Percentiles rank a stretch among this genome's conserved stretches.
phyloP scores from a whole-genome alignment of 495 filamentous ascomycete species.

The Pyrenula aspistea region DNA sequence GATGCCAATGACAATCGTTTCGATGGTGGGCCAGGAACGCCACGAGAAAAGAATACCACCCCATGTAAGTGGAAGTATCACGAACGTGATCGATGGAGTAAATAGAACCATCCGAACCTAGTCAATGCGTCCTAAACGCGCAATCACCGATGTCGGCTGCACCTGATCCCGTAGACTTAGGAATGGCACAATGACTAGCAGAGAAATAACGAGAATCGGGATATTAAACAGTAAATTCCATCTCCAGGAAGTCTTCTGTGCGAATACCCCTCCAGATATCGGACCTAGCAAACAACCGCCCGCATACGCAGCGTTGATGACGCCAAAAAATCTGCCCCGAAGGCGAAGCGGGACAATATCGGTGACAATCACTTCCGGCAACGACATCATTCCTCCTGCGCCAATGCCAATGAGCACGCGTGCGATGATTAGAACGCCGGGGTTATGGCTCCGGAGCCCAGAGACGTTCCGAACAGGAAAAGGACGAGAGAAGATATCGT shows the following conservation, averaged over 20 bases:
- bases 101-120: constrained; percentile 33
- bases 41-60: constrained; percentile 41
- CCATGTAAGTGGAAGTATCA: constrained; percentile 45
- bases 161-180: constrained; percentile 11
- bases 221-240: constrained; percentile 52
- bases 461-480: constrained; percentile 24
- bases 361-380: constrained; percentile 16
- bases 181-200: constrained; percentile 13
- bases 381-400: constrained; percentile 15
- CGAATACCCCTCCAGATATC: constrained; percentile 42
- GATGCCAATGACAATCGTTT: constrained; percentile 31
- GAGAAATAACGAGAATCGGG: constrained; percentile 19
- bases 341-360: constrained; percentile 28
- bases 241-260: constrained; percentile 47
- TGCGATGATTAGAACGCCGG: constrained; percentile 16
- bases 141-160: constrained; percentile 4
- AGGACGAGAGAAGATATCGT: constrained; percentile 18
- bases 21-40: constrained; percentile 30
- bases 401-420: constrained; percentile 25
- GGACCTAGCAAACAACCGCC: constrained; percentile 10
- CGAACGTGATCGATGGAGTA: constrained; percentile 28
- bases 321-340: constrained; percentile 18
- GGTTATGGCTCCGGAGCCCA: constrained; percentile 24
- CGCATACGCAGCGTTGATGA: constrained; percentile 18
- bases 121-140: constrained; percentile 18